Evolutionary conservation across 768 basidiomycete species (phyloP), one percentile per base, ranked within the genome.

Genomic region (Rhodotorula graminis): DNA sequence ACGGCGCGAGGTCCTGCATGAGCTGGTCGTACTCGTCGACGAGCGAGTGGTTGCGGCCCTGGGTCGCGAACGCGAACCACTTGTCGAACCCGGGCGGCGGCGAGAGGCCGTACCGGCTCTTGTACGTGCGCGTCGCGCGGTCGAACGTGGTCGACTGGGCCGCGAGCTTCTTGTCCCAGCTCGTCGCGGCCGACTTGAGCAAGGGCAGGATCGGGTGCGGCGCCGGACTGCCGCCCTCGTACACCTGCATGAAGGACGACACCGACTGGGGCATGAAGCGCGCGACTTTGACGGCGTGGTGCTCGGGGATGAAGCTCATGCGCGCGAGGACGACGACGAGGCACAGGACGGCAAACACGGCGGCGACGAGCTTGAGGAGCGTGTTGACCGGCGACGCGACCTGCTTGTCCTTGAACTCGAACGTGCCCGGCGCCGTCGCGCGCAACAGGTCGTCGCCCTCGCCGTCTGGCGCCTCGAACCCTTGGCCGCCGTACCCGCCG

Each of bases 11-110:
- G 64, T 79, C 78, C n/a, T 55, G 40, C 77, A 79, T 79, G 33
- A 79, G 64, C n/a, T 63, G 53, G 64, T 79, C 78, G 70, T 79
- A 79, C 70, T 79, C 78, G 73, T 79, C 78, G 29, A 79, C 77
- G 62, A 79, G 67, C n/a, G 76, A 70, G 72, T 79, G 78, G 67
- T 79, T 79, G 42, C 72, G 65, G 5, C 77, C 76, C 63, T 78
- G 72, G 14, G 70, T 73, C 46, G 78, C 78, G 67, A 79, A 79
- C 44, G 75, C 72, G 70, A 74, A 78, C 78, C 78, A 79, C 67
- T 77, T 76, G 61, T 78, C 75, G 75, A 76, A 79, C 6, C 77
- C 78, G 52, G 75, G 67, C 14, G 78, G 78, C 15, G 78, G 74
- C 10, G 57, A 21, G n/a, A 56, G 53, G 19, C 73, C 71, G 72